phyloP scores from a whole-genome alignment of 345 rosid species.

The Barbarea vulgaris region DNA sequence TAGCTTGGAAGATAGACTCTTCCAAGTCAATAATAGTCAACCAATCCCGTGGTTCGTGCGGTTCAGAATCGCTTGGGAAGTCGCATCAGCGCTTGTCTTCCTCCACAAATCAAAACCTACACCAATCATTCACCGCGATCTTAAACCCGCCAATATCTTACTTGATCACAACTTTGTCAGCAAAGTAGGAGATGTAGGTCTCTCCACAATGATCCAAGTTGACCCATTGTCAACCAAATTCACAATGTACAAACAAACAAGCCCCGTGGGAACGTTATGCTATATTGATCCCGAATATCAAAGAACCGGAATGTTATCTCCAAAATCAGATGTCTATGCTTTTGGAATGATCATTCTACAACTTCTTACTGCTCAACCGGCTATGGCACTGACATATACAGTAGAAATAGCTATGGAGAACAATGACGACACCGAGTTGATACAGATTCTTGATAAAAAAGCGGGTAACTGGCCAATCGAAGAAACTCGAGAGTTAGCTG shows the following conservation, averaged over 20 bases:
- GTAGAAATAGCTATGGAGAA: conserved; percentile 68
- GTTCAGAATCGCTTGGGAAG: conserved; percentile 83
- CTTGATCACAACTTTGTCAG: conserved; percentile 78
- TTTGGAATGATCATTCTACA: conserved; percentile 82
- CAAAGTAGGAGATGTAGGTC: conserved; percentile 94
- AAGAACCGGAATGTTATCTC: conserved; percentile 72
- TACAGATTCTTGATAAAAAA: conserved; percentile 58
- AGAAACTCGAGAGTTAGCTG: conserved; percentile 63
- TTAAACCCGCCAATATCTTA: conserved; percentile 89
- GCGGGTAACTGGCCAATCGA: conserved; percentile 81
- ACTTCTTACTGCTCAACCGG: conserved; percentile 76
- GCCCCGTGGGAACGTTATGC: conserved; percentile 81
- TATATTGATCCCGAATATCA: conserved; percentile 95
- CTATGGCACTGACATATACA: conserved; percentile 64
- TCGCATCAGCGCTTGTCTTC: conserved; percentile 77
- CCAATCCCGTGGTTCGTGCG: conserved; percentile 86
- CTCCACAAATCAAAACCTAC: conserved; percentile 80
- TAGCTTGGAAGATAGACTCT: conserved; percentile 73
- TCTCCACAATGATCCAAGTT: conserved; percentile 58
- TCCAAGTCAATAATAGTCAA: conserved; percentile 46
- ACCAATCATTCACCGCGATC: conserved; percentile 84
- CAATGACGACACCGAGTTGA: conserved; percentile 41
- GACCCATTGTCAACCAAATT: conserved; percentile 42
- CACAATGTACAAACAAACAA: conserved; percentile 56
- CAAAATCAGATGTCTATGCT: conserved; percentile 81